phyloP scores from a whole-genome alignment of 352 stramenopile species.

The Globisporangium carolinianum region DNA sequence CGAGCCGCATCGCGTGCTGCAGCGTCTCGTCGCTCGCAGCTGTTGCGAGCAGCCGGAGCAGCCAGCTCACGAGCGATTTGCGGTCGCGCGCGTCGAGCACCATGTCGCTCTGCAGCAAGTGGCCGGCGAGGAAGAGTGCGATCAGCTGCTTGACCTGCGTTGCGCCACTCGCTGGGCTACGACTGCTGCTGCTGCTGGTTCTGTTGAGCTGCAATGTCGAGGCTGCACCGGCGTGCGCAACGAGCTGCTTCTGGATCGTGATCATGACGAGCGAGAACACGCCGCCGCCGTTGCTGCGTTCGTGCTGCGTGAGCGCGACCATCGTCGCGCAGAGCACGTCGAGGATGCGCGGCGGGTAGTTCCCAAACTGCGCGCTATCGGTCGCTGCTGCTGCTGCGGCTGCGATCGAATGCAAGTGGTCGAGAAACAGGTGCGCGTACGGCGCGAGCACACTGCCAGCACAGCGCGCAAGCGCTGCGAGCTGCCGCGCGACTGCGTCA shows the following conservation, averaged over 20 bases:
- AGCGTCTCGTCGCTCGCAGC: constrained; percentile 53
- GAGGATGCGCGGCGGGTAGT: constrained; percentile 56
- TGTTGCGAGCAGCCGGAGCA: constrained; percentile 59
- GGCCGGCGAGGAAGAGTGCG: constrained; percentile 64
- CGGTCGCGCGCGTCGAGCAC: constrained; percentile 49
- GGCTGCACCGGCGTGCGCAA: constrained; percentile 21
- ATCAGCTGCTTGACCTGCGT: constrained; percentile 69
- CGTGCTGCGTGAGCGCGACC: constrained; percentile 52
- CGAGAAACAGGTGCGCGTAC: constrained; percentile 69
- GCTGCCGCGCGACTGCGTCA: constrained; percentile 34
- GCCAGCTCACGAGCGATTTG: constrained; percentile 55
- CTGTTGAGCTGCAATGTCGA: constrained; percentile 13
- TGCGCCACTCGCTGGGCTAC: constrained; percentile 14
- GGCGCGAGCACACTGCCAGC: constrained; percentile 36
- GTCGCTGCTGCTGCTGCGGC: constrained; percentile 30
- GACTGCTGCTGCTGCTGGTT: constrained; percentile 4
- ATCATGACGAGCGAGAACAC: constrained; percentile 79
- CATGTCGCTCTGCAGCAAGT: constrained; percentile 51
- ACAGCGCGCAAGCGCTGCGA: constrained; percentile 33
- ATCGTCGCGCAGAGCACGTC: constrained; percentile 67
- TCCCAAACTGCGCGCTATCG: constrained; percentile 15
- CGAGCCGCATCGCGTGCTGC: constrained; percentile 53
- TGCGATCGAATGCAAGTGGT: constrained; percentile 67
- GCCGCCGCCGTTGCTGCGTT: constrained; percentile 21
- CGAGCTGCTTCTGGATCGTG: constrained; percentile 80